Percentiles rank a stretch among this genome's conserved stretches.
Conservation (phyloP, 169 alveolate species). For the Plasmodium vinckei region DNA sequence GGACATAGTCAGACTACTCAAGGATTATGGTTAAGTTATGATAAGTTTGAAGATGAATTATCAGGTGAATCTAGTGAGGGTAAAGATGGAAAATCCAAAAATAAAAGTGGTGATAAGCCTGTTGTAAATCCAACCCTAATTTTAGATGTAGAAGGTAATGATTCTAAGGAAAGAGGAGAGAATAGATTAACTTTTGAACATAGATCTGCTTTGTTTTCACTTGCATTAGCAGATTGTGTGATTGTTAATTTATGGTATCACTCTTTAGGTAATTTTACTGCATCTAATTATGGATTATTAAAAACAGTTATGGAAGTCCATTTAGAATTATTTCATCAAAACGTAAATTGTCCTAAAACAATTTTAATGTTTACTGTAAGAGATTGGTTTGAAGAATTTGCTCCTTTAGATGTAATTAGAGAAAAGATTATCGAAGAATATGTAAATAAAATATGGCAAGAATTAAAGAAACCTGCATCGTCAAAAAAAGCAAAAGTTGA, state of each 20-base stretch:
- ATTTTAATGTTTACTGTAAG: slow-evolving; percentile 80
- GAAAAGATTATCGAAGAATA: slow-evolving; percentile 83
- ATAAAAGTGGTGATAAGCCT: neutral
- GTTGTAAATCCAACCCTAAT: slow-evolving; percentile 80
- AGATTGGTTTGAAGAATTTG: slow-evolving; percentile 87
- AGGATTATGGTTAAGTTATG: slow-evolving; percentile 92
- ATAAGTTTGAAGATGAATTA: slow-evolving; percentile 36
- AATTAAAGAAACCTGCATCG: slow-evolving; percentile 81
- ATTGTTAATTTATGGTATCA: slow-evolving; percentile 90
- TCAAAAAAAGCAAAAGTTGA: slow-evolving; percentile 17
- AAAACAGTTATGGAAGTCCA: slow-evolving; percentile 91
- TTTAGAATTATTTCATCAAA: slow-evolving; percentile 84
- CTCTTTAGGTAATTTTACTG: slow-evolving; percentile 90
- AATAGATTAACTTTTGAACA: slow-evolving; percentile 92
- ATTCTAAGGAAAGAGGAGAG: slow-evolving; percentile 92
- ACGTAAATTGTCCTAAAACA: slow-evolving; percentile 44
- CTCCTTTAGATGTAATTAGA: slow-evolving; percentile 82
- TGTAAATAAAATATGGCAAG: slow-evolving; percentile 87
- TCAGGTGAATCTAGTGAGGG: neutral
- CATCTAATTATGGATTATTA: slow-evolving; percentile 91
- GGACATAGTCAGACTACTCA: slow-evolving; percentile 94
- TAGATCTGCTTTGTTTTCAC: slow-evolving; percentile 89
- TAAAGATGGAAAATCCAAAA: neutral
- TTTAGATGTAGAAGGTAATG: slow-evolving; percentile 94
- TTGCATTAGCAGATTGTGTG: slow-evolving; percentile 92